These are phyloP conservation scores for Exophiala dermatitidis DNA, from an alignment of 2,329 filamentous ascomycete species.

Conservation along the genomic window DNA sequence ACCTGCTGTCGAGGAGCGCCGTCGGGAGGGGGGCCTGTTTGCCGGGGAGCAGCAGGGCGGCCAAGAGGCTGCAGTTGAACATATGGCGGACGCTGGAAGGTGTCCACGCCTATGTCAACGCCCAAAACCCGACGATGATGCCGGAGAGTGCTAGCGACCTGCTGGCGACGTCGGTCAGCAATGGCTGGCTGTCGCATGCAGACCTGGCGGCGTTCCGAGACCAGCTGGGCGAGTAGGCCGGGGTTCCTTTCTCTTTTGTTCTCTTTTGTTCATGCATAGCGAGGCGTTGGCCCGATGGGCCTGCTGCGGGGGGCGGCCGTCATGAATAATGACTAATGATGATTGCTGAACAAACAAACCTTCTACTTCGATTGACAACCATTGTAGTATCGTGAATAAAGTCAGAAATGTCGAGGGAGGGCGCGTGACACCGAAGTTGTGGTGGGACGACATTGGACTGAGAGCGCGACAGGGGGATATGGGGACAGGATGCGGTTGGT, in stretches of 20 bases:
- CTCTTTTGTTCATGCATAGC: slow-evolving; percentile 32
- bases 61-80: slow-evolving; percentile 21
- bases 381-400: neutral
- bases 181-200: slow-evolving; percentile 17
- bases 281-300: slow-evolving; percentile 31
- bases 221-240: slow-evolving; percentile 18
- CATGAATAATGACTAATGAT: slow-evolving; percentile 14
- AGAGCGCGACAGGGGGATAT: too few relatives aligned
- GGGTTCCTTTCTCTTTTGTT: neutral
- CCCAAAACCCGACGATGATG: slow-evolving; percentile 7
- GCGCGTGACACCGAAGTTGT: too few relatives aligned
- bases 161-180: slow-evolving; percentile 13
- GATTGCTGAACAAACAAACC: neutral
- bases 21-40: slow-evolving; percentile 9
- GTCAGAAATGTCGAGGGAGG: neutral
- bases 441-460: too few relatives aligned
- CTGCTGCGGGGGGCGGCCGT: neutral
- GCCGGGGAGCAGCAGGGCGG: slow-evolving; percentile 14
- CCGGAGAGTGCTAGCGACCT: slow-evolving; percentile 18
- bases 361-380: neutral
- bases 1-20: slow-evolving; percentile 37
- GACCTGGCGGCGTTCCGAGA: slow-evolving; percentile 24
- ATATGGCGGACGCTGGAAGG: slow-evolving; percentile 20
- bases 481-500: too few relatives aligned
- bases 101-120: slow-evolving; percentile 13